phyloP scores from a whole-genome alignment of 805 yeast genomes.

The Pichia pseudocactophila region DNA sequence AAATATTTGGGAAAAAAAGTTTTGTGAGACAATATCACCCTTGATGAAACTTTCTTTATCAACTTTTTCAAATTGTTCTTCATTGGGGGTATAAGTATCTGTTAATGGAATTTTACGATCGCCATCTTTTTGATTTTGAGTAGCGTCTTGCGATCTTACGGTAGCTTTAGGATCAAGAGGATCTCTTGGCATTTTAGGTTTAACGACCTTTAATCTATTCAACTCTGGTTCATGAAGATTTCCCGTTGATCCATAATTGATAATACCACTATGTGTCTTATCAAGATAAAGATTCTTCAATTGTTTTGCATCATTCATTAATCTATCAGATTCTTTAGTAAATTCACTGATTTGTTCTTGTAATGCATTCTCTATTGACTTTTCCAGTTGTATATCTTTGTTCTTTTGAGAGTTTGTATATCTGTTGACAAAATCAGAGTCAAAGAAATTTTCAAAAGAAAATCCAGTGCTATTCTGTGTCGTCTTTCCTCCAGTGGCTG shows the following conservation, averaged over 20 bases:
- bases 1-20: slow-evolving; percentile 25
- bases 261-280: slow-evolving; percentile 14
- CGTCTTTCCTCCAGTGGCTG: no score
- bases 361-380: no score
- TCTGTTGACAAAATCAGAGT: no score
- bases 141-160: not conserved
- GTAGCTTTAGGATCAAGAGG: no score
- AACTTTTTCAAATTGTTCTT: slow-evolving; percentile 21
- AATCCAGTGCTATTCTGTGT: no score
- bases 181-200: slow-evolving; percentile 2
- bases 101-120: slow-evolving; percentile 25
- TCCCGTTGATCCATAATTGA: slow-evolving; percentile 24
- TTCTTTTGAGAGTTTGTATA: no score
- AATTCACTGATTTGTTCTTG: not conserved
- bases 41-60: slow-evolving; percentile 23
- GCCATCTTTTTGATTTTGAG: slow-evolving; percentile 17
- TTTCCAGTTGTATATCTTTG: no score
- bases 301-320: slow-evolving; percentile 17
- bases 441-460: no score
- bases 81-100: slow-evolving; percentile 20
- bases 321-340: not conserved
- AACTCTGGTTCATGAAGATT: slow-evolving; percentile 10
- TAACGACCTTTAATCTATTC: slow-evolving; percentile 9
- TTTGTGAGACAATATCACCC: slow-evolving; percentile 28
- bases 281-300: slow-evolving; percentile 20